These are phyloP conservation scores for Zygotorulaspora sp. DNA, from an alignment of 805 yeast genomes.

Conservation along the genomic window DNA sequence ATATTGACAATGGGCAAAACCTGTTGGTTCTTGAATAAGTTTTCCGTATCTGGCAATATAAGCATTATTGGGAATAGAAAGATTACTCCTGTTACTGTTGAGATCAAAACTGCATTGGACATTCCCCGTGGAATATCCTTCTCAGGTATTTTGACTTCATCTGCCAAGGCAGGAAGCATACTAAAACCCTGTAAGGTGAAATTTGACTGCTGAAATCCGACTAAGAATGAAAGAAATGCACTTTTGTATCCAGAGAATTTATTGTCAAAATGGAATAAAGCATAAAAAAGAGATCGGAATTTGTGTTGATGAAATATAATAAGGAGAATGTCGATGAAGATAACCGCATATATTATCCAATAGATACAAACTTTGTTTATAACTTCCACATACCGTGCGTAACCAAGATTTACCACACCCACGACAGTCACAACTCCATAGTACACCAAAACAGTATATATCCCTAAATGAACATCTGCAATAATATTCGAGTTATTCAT, in stretches of 20 bases:
- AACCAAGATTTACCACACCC: slow-evolving; percentile 58
- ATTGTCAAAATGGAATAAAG: slow-evolving; percentile 65
- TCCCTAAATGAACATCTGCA: slow-evolving; percentile 46
- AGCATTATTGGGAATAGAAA: slow-evolving; percentile 68
- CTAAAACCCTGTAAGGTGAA: slow-evolving; percentile 82
- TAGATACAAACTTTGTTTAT: slow-evolving; percentile 66
- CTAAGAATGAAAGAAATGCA: slow-evolving; percentile 60
- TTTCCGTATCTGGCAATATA: slow-evolving; percentile 61
- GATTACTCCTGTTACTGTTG: slow-evolving; percentile 64
- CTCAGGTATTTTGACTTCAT: slow-evolving; percentile 75
- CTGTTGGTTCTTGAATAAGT: slow-evolving; percentile 54
- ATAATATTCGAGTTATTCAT: slow-evolving; percentile 51
- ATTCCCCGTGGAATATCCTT: slow-evolving; percentile 71
- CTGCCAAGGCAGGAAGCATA: slow-evolving; percentile 74
- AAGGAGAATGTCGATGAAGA: slow-evolving; percentile 60
- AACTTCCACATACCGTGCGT: slow-evolving; percentile 54
- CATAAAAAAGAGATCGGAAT: slow-evolving; percentile 55
- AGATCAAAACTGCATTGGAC: slow-evolving; percentile 56
- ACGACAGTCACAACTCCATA: slow-evolving; percentile 53
- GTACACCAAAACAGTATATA: slow-evolving; percentile 52
- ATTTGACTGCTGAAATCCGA: slow-evolving; percentile 74
- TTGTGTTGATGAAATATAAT: slow-evolving; percentile 50
- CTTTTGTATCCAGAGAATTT: slow-evolving; percentile 70
- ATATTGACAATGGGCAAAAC: slow-evolving; percentile 76
- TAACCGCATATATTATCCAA: slow-evolving; percentile 70